phyloP scores from a whole-genome alignment of 2,329 filamentous ascomycete species.

The Huntiella savannae region DNA sequence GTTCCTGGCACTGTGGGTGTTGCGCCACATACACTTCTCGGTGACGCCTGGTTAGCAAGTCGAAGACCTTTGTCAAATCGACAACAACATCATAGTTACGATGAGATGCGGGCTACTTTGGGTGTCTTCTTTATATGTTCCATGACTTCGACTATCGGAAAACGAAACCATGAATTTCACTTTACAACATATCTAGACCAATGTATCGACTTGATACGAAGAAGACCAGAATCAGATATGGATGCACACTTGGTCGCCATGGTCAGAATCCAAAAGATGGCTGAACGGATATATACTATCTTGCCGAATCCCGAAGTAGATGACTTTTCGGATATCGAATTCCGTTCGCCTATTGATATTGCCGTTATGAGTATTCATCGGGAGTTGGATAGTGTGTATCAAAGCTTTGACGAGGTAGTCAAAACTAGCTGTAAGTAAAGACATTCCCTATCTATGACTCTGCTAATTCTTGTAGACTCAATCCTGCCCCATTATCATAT shows the following conservation, averaged over 20 bases:
- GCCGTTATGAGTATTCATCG: conserved; percentile 17
- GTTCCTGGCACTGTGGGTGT: conserved; percentile 14
- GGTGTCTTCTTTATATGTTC: conserved; percentile 23
- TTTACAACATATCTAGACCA: conserved; percentile 19
- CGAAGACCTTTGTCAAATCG: conserved; percentile 11
- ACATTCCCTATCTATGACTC: conserved; percentile 1
- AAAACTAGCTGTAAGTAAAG: conserved; percentile 12
- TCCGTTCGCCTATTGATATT: conserved; percentile 18
- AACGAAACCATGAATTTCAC: conserved; percentile 17
- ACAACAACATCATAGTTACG: conserved; percentile 15
- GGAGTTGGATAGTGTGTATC: conserved; percentile 18
- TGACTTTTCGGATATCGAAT: conserved; percentile 10
- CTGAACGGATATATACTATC: conserved; percentile 16
- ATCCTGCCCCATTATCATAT: conserved; percentile 20
- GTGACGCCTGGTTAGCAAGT: conserved; percentile 17
- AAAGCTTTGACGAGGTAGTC: conserved; percentile 13
- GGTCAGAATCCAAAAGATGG: conserved; percentile 19
- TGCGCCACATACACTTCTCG: conserved; percentile 17
- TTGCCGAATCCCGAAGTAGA: conserved; percentile 14
- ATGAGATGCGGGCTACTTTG: conserved; percentile 23
- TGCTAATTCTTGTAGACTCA: conserved; percentile 14
- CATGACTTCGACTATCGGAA: conserved; percentile 18
- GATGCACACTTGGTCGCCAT: conserved; percentile 19
- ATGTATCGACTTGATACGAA: conserved; percentile 18
- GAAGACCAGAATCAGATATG: conserved; percentile 16